A percentile compares a stretch with the other conserved stretches of the same genome.
These are phyloP conservation scores for Oryza longistaminata DNA, from an alignment of 176 grass and related monocot genomes.

Conservation along the genomic window DNA sequence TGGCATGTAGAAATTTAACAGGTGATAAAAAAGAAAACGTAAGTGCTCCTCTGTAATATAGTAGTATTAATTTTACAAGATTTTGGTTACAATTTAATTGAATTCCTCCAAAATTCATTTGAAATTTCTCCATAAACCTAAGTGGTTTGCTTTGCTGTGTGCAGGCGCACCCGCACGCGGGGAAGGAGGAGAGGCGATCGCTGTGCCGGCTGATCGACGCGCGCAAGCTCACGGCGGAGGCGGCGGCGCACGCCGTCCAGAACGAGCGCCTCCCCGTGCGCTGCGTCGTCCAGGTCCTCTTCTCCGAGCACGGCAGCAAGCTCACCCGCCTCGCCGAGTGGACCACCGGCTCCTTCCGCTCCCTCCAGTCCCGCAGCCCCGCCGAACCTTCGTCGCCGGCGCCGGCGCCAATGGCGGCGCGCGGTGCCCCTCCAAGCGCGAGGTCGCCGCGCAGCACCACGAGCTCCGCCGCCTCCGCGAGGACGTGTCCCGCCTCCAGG, in stretches of 20 bases:
- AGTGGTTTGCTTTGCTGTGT: not conserved
- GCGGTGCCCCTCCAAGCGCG: constrained; percentile 80
- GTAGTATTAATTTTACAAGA: no score
- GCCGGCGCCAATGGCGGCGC: not conserved
- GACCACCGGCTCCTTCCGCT: constrained; percentile 61
- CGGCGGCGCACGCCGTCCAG: constrained; percentile 83
- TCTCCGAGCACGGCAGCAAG: constrained; percentile 71
- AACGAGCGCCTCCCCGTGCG: constrained; percentile 90
- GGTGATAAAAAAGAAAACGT: no score
- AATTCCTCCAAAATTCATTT: no score
- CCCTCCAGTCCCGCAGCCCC: constrained; percentile 48
- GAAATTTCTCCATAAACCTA: no score
- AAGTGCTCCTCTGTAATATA: no score
- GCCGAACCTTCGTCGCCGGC: constrained; percentile 2
- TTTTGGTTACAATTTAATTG: no score
- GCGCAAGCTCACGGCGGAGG: constrained; percentile 83
- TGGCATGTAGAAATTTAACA: no score
- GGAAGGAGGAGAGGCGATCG: constrained; percentile 76
- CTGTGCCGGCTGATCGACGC: constrained; percentile 80
- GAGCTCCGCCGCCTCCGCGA: constrained; percentile 79
- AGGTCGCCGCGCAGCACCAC: constrained; percentile 60
- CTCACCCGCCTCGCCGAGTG: constrained; percentile 63
- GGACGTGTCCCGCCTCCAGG: constrained; percentile 69
- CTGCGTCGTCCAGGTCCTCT: constrained; percentile 82
- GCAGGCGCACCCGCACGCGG: constrained; percentile 73